Evolutionary conservation across 2,329 filamentous ascomycete species (phyloP).

Genomic region (Alternaria burnsii): DNA sequence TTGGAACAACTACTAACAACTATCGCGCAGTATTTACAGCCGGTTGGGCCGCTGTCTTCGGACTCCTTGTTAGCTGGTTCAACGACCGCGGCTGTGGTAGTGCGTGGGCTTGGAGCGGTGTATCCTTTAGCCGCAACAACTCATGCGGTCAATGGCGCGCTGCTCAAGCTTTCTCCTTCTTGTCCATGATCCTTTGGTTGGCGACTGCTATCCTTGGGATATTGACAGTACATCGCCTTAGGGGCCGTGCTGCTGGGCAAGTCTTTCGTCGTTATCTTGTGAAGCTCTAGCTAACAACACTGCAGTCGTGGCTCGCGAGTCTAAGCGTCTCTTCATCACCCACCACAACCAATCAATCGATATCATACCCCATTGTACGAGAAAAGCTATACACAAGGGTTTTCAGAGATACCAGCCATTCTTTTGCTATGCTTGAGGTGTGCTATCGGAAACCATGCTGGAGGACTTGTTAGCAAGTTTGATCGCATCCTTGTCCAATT

Average conservation of each 20-base stretch:
- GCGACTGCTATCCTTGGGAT: conserved; percentile 56
- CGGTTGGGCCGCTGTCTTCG: conserved; percentile 67
- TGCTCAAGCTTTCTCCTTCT: conserved; percentile 74
- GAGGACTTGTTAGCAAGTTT: neutral
- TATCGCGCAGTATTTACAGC: conserved; percentile 63
- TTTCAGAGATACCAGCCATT: neutral
- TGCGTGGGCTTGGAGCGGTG: conserved; percentile 62
- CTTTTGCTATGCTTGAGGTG: neutral
- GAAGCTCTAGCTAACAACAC: neutral
- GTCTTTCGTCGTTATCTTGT: neutral
- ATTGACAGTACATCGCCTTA: conserved; percentile 30
- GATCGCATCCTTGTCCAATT: neutral
- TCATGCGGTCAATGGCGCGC: conserved; percentile 76
- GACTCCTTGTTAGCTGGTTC: conserved; percentile 52
- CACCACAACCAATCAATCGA: neutral
- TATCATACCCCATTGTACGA: neutral
- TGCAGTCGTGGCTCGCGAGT: neutral
- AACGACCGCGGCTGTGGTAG: conserved; percentile 35
- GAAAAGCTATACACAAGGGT: neutral
- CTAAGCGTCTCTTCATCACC: neutral
- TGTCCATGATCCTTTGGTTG: conserved; percentile 76
- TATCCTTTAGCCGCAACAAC: conserved; percentile 53
- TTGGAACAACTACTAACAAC: neutral
- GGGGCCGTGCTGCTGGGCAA: conserved; percentile 17
- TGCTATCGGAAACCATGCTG: neutral